Conservation (phyloP, 2,329 filamentous ascomycete genomes). For the Saccharata proteae region DNA sequence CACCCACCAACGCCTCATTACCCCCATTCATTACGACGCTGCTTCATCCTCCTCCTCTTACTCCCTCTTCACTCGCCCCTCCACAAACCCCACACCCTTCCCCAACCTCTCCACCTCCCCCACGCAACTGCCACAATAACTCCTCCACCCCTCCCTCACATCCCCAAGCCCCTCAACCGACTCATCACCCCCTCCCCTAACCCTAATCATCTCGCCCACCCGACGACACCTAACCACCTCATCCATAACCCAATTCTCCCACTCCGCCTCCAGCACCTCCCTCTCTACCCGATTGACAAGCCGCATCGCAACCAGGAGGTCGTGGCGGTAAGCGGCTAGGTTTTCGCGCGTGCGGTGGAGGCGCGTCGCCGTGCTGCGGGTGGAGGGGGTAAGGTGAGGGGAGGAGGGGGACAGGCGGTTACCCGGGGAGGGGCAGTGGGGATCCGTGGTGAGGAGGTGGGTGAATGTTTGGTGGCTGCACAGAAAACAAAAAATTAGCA, state of each 20-base stretch:
- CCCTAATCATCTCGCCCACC: conserved; percentile 36
- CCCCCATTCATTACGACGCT: too few relatives aligned
- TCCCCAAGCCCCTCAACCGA: too few relatives aligned
- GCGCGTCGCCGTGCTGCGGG: conserved; percentile 23
- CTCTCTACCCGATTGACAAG: conserved; percentile 81
- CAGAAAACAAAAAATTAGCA: too few relatives aligned
- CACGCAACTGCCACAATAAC: conserved; percentile 10
- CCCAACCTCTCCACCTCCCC: conserved; percentile 22
- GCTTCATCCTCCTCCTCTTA: too few relatives aligned
- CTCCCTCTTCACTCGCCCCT: too few relatives aligned
- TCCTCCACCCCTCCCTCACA: conserved; percentile 13
- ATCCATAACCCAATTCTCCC: conserved; percentile 80
- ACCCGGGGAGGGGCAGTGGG: conserved; percentile 3
- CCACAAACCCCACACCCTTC: too few relatives aligned
- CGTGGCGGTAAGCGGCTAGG: conserved; percentile 74
- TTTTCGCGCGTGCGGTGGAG: conserved; percentile 71
- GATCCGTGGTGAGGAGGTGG: conserved; percentile 16
- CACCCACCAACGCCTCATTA: too few relatives aligned
- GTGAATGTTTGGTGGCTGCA: conserved; percentile 25
- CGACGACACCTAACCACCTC: conserved; percentile 67
- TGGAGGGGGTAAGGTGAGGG: conserved; percentile 11
- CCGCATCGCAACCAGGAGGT: conserved; percentile 79
- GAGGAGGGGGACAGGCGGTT: conserved; percentile 6
- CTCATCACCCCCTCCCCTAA: conserved; percentile 13
- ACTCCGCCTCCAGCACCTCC: conserved; percentile 77